Evolutionary conservation across 495 filamentous ascomycete genomes (phyloP), one percentile per base, ranked within the genome.

Genomic region (Neurospora sp.): DNA sequence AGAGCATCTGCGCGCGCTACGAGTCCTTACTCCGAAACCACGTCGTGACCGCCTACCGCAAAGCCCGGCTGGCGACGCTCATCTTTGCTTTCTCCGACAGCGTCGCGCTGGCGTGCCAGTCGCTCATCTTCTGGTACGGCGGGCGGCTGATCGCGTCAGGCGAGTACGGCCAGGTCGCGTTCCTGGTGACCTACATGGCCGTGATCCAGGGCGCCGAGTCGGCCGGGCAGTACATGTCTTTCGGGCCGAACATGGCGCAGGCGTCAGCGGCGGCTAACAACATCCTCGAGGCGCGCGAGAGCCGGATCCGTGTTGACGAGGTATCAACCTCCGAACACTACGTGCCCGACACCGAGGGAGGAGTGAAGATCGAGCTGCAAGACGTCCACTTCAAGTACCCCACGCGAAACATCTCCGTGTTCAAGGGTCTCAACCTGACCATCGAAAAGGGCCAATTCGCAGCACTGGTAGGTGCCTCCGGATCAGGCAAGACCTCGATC

Each of bases 401-500:
- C 0, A 87, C 84, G 2, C 82, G 87, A 6, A 80, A 87, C 38
- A 75, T 83, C 1, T 80, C 82, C 0, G 83, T 89, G n/a, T 88
- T 91, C 74, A 75, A 72, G 3, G 81, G 82, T 5, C 73, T 89
- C 61, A 87, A 84, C 70, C 72, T 92, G 39, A 85, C 80, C 5
- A 91, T 94, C 68, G 81, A 87, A 48, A 86, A 88, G 53, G 91
- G 91, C 1, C 85, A 90, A 73, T 91, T 88, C 72, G 88, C 86
- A 4, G 92, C 90, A 0, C 82, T 95, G 18, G 91, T 93, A 8
- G 92, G 92, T 3, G 82, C 90, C 0, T 89, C 86, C 0, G 92
- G 92, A 22, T 91, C 88, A 39, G 92, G 92, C 14, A 95, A 95
- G 76, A 90, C 87, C 2, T 92, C 89, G 18, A 83, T 91, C 31